Evolutionary conservation across 169 alveolate species (phyloP), one percentile per base, ranked within the genome.

Genomic region (Theileria annulata): DNA sequence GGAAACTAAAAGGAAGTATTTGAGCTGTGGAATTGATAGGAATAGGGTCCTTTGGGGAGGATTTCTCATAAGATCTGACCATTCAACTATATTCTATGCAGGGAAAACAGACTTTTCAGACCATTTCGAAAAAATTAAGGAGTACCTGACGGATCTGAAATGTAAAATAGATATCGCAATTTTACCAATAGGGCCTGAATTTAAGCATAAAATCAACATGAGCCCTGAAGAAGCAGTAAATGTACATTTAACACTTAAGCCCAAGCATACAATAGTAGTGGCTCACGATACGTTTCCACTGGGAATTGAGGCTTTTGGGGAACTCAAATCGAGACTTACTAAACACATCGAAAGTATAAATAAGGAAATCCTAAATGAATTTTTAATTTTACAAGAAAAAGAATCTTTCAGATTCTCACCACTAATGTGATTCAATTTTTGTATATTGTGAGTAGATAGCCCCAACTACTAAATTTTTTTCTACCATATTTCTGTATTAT

Each of bases 1-100:
- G 12, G 75, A 80, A 28, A 73, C 79, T n/a, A 72, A 75, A 21
- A 62, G 88, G 15, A 30, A 54, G 31, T 67, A 71, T 78, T 37
- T 63, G 60, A 23, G 56, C 59, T 63, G 71, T 63, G 71, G 71
- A 31, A 63, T 63, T 17, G 37, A 66, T 62, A 71, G 88, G 13
- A 63, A 72, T 77, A 49, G 59, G 1, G 54, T 80, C 19, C 83
- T 80, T 60, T 80, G 88, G 88, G 88, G 88, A 58, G 75, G 82
- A 15, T 80, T 80, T 35, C 56, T 73, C 31, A 42, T 80, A 1
- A 63, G 83, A 0, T 58, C 82, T 6, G 78, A 42, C 25, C 35
- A 62, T 21, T 6, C 51, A 0, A 3, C 71, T 8, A 28, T 80
- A 10, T 80, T 64, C 31, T 74, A 73, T 47, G 81, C 79, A 3